These are phyloP conservation scores for Aureobasidium melanogenum DNA, from an alignment of 2,329 filamentous ascomycete genomes.

Conservation along the genomic window DNA sequence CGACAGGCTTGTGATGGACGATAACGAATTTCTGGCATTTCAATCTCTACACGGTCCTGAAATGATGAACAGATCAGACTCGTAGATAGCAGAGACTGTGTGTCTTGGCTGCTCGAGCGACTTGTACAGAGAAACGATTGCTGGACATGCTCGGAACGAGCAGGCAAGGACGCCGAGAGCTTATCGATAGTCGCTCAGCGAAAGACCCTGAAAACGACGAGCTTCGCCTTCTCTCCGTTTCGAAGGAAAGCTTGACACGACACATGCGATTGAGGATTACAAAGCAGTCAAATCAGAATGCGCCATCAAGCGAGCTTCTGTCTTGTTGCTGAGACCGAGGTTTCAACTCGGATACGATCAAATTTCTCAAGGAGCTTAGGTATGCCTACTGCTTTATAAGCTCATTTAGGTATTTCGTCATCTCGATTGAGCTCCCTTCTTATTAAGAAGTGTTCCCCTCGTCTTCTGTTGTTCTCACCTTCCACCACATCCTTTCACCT, in stretches of 20 bases:
- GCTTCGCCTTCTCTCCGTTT: slow-evolving; percentile 1
- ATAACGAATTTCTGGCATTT: too few species aligned
- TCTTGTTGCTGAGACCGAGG: not conserved
- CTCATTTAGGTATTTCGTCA: slow-evolving; percentile 10
- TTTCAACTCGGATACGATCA: not conserved
- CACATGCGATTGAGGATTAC: not conserved
- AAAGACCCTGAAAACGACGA: not conserved
- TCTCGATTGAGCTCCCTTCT: not conserved
- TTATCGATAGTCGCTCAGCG: not conserved
- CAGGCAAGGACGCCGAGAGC: not conserved
- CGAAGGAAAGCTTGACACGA: not conserved
- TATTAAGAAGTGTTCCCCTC: not conserved
- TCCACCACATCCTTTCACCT: not conserved
- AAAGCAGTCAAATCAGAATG: not conserved
- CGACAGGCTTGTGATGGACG: not conserved
- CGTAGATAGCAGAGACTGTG: not conserved
- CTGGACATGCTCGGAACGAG: not conserved
- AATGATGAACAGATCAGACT: not conserved
- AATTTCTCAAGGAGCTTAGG: not conserved
- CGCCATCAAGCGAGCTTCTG: not conserved
- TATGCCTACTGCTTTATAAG: slow-evolving; percentile 8
- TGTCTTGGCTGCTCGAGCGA: not conserved
- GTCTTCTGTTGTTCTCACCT: not conserved
- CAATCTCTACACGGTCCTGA: not conserved
- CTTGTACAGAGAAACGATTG: not conserved